Evolutionary conservation across 192 early-diverging fungal species (phyloP).

Genomic region (Coemansia sp.): DNA sequence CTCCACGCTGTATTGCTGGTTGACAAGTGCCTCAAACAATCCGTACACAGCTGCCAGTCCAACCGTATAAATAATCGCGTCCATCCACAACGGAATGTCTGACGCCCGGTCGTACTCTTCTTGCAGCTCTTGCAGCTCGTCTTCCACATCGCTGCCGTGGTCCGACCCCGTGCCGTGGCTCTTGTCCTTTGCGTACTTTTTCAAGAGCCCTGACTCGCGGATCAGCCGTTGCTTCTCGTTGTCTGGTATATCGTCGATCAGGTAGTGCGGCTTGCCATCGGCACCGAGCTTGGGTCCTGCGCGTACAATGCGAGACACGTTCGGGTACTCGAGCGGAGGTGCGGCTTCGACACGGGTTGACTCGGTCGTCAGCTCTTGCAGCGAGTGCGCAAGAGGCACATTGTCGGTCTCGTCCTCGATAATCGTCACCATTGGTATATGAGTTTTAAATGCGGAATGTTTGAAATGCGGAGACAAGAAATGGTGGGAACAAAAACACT

Average conservation of each 20-base stretch:
- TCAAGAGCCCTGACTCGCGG: constrained; percentile 48
- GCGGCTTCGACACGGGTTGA: not conserved
- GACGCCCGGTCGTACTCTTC: constrained; percentile 4
- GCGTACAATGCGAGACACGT: constrained; percentile 34
- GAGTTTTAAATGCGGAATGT: not conserved
- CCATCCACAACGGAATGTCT: constrained; percentile 36
- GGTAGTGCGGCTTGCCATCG: constrained; percentile 49
- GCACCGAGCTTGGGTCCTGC: constrained; percentile 37
- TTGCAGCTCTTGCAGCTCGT: constrained; percentile 10
- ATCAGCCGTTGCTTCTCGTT: constrained; percentile 52
- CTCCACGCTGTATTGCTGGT: constrained; percentile 51
- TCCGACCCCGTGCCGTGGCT: constrained; percentile 21
- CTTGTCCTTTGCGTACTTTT: constrained; percentile 26
- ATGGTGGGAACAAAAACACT: not conserved
- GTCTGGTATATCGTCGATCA: constrained; percentile 55
- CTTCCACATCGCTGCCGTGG: constrained; percentile 10
- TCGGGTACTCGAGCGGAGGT: constrained; percentile 46
- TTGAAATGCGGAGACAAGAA: not conserved
- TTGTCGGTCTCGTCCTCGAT: constrained; percentile 40
- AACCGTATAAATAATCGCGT: constrained; percentile 41
- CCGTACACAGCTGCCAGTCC: constrained; percentile 35
- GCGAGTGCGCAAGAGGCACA: constrained; percentile 27
- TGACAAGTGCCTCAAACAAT: constrained; percentile 51
- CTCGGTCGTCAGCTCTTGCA: constrained; percentile 18
- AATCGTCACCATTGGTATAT: constrained; percentile 30